These are phyloP conservation scores for Collybiopsis luxurians DNA, from an alignment of 768 basidiomycete species.

Conservation along the genomic window DNA sequence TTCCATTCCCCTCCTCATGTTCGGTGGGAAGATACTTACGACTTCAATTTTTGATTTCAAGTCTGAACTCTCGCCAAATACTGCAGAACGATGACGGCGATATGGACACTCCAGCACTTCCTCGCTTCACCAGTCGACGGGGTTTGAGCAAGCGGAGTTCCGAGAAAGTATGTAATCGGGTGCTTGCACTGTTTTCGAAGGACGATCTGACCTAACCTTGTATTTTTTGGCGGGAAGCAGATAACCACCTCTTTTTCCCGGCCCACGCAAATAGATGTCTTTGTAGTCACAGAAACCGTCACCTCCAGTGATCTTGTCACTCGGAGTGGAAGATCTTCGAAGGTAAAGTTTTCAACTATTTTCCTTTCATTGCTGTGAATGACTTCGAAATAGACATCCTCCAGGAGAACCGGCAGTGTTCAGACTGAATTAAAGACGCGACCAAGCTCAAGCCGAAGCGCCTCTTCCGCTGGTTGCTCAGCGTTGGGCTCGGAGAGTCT, in stretches of 20 bases:
- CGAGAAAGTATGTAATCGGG: constrained; percentile 3
- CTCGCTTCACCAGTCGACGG: constrained; percentile 8
- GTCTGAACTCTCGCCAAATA: constrained; percentile 30
- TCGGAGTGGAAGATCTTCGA: neutral
- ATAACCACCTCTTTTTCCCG: constrained; percentile 1
- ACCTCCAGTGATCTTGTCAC: constrained; percentile 7
- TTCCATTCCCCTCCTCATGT: neutral
- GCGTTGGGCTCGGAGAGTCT: neutral
- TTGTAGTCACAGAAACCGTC: constrained; percentile 28
- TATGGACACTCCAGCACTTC: constrained; percentile 12
- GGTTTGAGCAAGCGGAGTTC: constrained; percentile 6
- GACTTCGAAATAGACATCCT: neutral
- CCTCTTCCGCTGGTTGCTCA: neutral
- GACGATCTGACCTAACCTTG: too few species aligned
- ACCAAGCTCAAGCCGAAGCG: neutral
- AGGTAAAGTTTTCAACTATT: too few species aligned
- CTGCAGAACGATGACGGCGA: constrained; percentile 15
- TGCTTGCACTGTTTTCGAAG: too few species aligned
- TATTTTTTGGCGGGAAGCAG: neutral
- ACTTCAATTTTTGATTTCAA: neutral
- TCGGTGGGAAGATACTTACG: neutral
- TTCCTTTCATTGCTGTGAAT: too few species aligned
- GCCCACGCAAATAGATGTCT: constrained; percentile 25
- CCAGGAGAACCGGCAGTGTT: neutral
- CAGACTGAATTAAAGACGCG: neutral